phyloP scores from a whole-genome alignment of 805 yeast species.

The Nakazawaea populi region DNA sequence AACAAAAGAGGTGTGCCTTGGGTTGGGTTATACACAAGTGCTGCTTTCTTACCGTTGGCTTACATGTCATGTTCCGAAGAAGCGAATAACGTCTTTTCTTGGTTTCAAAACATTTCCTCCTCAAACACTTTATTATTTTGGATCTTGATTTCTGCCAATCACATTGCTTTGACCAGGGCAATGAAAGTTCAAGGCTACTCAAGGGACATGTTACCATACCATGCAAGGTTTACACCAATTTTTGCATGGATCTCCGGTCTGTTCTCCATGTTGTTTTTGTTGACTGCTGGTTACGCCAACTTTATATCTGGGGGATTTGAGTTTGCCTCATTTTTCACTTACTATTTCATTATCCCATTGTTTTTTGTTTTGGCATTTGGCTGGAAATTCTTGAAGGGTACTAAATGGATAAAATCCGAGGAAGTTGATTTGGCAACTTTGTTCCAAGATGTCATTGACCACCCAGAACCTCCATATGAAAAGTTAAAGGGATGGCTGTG shows the following conservation, averaged over 20 bases:
- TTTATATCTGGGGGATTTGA: constrained; percentile 27
- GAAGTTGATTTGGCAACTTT: constrained; percentile 23
- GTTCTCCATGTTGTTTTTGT: constrained; percentile 20
- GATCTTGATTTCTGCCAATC: constrained; percentile 26
- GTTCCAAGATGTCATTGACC: constrained; percentile 21
- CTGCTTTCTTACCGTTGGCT: constrained; percentile 30
- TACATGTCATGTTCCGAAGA: constrained; percentile 23
- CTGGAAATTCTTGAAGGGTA: constrained; percentile 32
- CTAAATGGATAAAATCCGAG: constrained; percentile 27
- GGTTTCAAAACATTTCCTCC: constrained; percentile 29
- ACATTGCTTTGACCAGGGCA: constrained; percentile 60
- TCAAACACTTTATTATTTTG: constrained; percentile 26
- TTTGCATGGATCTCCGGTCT: constrained; percentile 41
- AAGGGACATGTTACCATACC: constrained; percentile 66
- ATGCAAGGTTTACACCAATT: constrained; percentile 62
- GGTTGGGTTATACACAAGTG: constrained; percentile 20
- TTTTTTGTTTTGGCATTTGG: constrained; percentile 27
- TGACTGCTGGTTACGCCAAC: constrained; percentile 30
- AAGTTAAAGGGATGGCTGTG: constrained; percentile 19
- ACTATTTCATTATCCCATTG: constrained; percentile 31
- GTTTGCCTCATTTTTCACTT: constrained; percentile 20
- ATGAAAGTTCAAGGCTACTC: constrained; percentile 65
- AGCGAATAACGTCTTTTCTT: constrained; percentile 23
- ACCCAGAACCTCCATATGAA: constrained; percentile 24
- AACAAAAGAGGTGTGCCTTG: constrained; percentile 29